Percentiles rank a stretch among this genome's conserved stretches.
These are phyloP conservation scores for Cercospora sojina DNA, from an alignment of 2,329 filamentous ascomycete species.

Conservation along the genomic window DNA sequence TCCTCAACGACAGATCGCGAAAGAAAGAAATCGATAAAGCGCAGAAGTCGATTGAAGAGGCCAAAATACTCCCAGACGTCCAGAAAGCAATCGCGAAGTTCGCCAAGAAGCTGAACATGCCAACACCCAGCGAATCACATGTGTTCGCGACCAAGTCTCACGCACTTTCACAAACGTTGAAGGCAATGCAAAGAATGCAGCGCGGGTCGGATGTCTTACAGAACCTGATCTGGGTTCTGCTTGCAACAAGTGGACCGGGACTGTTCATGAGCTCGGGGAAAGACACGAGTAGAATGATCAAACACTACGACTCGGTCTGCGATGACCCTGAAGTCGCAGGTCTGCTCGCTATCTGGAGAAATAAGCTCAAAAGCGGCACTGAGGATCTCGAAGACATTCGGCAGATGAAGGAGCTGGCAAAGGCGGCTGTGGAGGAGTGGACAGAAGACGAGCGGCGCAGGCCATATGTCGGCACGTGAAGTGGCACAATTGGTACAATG, in stretches of 20 bases:
- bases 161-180: slow-evolving; percentile 27
- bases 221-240: slow-evolving; percentile 38
- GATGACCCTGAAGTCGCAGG: slow-evolving; percentile 28
- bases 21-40: slow-evolving; percentile 34
- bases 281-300: slow-evolving; percentile 41
- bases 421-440: slow-evolving; percentile 25
- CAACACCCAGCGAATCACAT: slow-evolving; percentile 19
- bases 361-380: slow-evolving; percentile 33
- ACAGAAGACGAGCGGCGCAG: slow-evolving; percentile 10
- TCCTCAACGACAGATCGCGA: slow-evolving; percentile 25
- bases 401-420: slow-evolving; percentile 33
- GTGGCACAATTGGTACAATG: not conserved
- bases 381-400: slow-evolving; percentile 29
- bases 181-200: slow-evolving; percentile 30
- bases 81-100: slow-evolving; percentile 29
- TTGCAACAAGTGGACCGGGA: slow-evolving; percentile 29
- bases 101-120: slow-evolving; percentile 32
- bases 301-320: slow-evolving; percentile 28
- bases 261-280: slow-evolving; percentile 39
- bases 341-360: slow-evolving; percentile 33
- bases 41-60: slow-evolving; percentile 25
- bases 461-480: slow-evolving; percentile 17
- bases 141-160: slow-evolving; percentile 26
- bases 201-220: slow-evolving; percentile 37
- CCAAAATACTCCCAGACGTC: slow-evolving; percentile 29